Percentiles rank a stretch among this genome's conserved stretches.
phyloP scores from a whole-genome alignment of 78 protist species.

The Dictyostelium firmibasis region DNA sequence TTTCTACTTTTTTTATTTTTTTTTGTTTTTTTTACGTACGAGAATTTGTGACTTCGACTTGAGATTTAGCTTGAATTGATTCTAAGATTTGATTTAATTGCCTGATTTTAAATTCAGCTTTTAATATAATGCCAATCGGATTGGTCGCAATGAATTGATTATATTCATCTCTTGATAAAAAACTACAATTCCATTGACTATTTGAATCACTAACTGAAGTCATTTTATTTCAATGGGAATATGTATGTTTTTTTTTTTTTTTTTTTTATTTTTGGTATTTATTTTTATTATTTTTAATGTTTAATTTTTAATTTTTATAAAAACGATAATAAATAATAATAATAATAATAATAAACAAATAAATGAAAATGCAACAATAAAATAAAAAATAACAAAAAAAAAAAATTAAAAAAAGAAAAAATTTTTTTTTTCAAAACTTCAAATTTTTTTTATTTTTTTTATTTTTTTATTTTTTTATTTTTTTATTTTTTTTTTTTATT shows the following conservation, averaged over 20 bases:
- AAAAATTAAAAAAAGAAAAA: background rate
- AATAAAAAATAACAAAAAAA: background rate
- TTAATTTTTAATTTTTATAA: background rate
- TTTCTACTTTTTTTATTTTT: no score
- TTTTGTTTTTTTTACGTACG: background rate
- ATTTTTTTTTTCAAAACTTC: background rate
- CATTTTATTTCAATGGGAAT: background rate
- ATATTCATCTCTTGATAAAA: constrained; percentile 60
- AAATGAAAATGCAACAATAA: background rate
- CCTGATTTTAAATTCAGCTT: constrained; percentile 62
- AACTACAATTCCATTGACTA: constrained; percentile 51
- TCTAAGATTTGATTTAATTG: constrained; percentile 50
- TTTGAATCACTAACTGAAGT: background rate
- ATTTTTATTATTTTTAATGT: no score
- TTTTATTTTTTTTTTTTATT: no score
- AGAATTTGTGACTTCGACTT: constrained; percentile 51
- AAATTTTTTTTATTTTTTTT: background rate
- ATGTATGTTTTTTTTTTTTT: background rate
- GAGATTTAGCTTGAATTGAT: constrained; percentile 42
- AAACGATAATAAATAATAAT: background rate
- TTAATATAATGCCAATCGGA: constrained; percentile 22
- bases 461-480: background rate
- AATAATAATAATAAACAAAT: background rate
- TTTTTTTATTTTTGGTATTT: background rate
- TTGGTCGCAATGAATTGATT: constrained; percentile 6